Percentiles rank a stretch among this genome's conserved stretches.
Conservation (phyloP, 179 eudicot genomes). For the Heliamphora pulchella region DNA sequence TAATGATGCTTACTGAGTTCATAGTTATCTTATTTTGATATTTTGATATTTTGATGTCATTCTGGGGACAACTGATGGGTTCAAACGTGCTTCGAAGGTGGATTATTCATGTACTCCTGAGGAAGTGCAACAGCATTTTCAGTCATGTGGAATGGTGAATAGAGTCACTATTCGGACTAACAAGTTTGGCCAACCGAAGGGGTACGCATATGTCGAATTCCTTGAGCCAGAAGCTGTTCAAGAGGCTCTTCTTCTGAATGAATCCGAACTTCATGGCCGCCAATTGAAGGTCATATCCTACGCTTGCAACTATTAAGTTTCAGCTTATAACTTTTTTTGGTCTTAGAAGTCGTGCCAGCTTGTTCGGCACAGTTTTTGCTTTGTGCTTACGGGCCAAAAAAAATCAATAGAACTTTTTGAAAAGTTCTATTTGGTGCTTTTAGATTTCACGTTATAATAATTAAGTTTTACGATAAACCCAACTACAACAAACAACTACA, state of each 20-base stretch:
- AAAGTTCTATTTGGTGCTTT: too few species aligned
- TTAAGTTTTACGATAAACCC: too few species aligned
- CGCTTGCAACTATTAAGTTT: too few species aligned
- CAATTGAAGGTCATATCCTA: conserved; percentile 39
- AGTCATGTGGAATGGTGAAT: conserved; percentile 55
- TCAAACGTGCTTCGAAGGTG: conserved; percentile 31
- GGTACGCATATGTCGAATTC: conserved; percentile 63
- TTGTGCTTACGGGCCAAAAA: too few species aligned
- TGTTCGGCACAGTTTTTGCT: too few species aligned
- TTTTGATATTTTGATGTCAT: neutral
- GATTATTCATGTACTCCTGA: conserved; percentile 67
- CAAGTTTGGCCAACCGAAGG: conserved; percentile 63
- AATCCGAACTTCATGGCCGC: conserved; percentile 64
- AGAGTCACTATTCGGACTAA: conserved; percentile 53
- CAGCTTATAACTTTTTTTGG: too few species aligned
- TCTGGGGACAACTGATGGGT: conserved; percentile 12
- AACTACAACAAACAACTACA: too few species aligned
- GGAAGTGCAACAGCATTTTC: conserved; percentile 64
- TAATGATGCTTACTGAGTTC: neutral
- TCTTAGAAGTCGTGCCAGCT: too few species aligned
- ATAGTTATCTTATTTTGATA: neutral
- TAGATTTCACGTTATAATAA: too few species aligned
- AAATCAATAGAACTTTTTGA: too few species aligned
- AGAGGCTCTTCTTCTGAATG: conserved; percentile 50
- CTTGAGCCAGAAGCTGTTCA: conserved; percentile 46